These are phyloP conservation scores for Erodium moschatum DNA, from an alignment of 441 rosid genomes.

Conservation along the genomic window DNA sequence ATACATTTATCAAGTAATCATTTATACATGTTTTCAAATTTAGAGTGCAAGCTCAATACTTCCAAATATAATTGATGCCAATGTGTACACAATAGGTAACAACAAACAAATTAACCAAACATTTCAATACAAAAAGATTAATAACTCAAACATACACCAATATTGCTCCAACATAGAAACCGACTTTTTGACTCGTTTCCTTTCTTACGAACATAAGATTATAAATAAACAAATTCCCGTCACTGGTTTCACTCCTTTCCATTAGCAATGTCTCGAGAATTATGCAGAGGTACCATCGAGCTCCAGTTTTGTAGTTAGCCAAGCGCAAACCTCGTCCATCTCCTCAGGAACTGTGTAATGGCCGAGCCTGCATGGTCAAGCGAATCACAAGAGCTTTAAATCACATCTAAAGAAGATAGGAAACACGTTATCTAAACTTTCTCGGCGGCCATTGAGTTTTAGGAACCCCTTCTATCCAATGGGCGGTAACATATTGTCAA, in stretches of 20 bases:
- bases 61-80: not conserved
- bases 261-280: not conserved
- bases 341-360: conserved; percentile 57
- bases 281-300: conserved; percentile 30
- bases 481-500: no score
- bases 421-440: not conserved
- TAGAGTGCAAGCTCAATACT: not conserved
- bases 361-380: conserved; percentile 37
- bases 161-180: not conserved
- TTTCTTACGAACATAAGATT: not conserved
- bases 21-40: no score
- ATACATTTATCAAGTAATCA: no score
- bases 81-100: no score
- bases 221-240: not conserved
- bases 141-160: not conserved
- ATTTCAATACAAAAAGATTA: not conserved
- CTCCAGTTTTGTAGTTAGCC: conserved; percentile 44
- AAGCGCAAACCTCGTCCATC: conserved; percentile 44
- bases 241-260: not conserved
- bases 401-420: not conserved
- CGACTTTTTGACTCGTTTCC: not conserved
- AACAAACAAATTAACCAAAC: not conserved
- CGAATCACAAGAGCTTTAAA: not conserved
- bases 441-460: no score
- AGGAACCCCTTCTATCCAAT: no score